A percentile compares a stretch with the other conserved stretches of the same genome.
These are phyloP conservation scores for Myriosclerotinia scirpicola DNA, from an alignment of 2,329 filamentous ascomycete genomes.

Conservation along the genomic window DNA sequence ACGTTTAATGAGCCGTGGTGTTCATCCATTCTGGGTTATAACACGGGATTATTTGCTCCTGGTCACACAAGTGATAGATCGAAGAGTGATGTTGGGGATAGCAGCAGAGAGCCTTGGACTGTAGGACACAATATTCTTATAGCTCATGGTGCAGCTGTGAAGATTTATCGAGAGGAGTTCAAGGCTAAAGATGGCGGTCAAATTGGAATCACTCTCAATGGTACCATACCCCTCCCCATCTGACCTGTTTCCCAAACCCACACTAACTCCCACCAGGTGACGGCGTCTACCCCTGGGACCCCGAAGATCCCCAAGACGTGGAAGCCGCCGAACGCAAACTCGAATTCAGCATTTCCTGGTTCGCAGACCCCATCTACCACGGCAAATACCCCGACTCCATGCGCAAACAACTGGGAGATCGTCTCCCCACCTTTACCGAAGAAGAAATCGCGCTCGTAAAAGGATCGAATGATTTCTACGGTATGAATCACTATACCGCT, in stretches of 20 bases:
- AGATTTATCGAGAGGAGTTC: slow-evolving; percentile 80
- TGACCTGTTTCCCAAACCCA: too few species aligned
- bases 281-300: slow-evolving; percentile 79
- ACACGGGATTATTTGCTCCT: slow-evolving; percentile 74
- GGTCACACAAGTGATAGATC: slow-evolving; percentile 76
- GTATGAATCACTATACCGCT: slow-evolving; percentile 91
- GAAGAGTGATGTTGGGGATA: slow-evolving; percentile 71
- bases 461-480: slow-evolving; percentile 91
- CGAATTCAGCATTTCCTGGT: slow-evolving; percentile 86
- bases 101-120: slow-evolving; percentile 75
- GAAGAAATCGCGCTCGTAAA: slow-evolving; percentile 73
- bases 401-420: slow-evolving; percentile 75
- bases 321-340: slow-evolving; percentile 78
- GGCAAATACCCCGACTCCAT: slow-evolving; percentile 83
- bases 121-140: slow-evolving; percentile 79
- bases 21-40: slow-evolving; percentile 77
- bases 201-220: slow-evolving; percentile 87
- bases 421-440: slow-evolving; percentile 71
- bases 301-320: slow-evolving; percentile 70
- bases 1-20: slow-evolving; percentile 93
- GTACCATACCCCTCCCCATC: slow-evolving; percentile 43
- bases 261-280: slow-evolving; percentile 54
- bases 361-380: slow-evolving; percentile 82
- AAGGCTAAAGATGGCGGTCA: slow-evolving; percentile 69
- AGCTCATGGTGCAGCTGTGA: slow-evolving; percentile 77